phyloP scores from a whole-genome alignment of 2,329 filamentous ascomycete species.

The Pestalotiopsis fici region DNA sequence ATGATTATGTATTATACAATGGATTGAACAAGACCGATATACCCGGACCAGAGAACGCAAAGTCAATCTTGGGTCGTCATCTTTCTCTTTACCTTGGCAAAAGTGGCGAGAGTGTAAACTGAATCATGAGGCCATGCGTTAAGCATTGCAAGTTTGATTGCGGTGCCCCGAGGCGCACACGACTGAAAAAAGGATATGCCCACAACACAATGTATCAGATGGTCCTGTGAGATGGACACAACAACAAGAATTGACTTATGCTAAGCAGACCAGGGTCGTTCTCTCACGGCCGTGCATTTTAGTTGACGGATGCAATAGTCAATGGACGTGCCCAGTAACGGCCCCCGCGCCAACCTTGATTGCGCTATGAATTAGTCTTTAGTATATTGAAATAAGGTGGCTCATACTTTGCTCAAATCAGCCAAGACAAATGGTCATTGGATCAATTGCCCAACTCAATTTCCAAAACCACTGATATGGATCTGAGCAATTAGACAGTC shows the following conservation, averaged over 20 bases:
- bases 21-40: background rate
- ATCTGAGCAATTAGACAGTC: background rate
- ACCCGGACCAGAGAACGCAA: background rate
- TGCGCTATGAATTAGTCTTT: background rate
- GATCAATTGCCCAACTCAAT: background rate
- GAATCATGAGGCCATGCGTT: too few species aligned
- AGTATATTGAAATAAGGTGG: background rate
- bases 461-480: background rate
- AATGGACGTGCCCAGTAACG: background rate
- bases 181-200: too few species aligned
- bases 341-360: background rate
- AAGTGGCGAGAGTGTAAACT: too few species aligned
- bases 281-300: background rate
- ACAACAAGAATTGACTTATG: background rate
- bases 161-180: too few species aligned
- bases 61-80: background rate
- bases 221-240: too few species aligned
- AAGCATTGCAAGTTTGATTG: too few species aligned
- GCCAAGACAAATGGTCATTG: background rate
- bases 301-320: background rate
- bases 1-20: conserved; percentile 1
- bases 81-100: background rate
- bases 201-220: too few species aligned
- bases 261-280: background rate
- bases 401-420: background rate